phyloP scores from a whole-genome alignment of 139 green algal genomes.

The Chlamydomonas sp. region DNA sequence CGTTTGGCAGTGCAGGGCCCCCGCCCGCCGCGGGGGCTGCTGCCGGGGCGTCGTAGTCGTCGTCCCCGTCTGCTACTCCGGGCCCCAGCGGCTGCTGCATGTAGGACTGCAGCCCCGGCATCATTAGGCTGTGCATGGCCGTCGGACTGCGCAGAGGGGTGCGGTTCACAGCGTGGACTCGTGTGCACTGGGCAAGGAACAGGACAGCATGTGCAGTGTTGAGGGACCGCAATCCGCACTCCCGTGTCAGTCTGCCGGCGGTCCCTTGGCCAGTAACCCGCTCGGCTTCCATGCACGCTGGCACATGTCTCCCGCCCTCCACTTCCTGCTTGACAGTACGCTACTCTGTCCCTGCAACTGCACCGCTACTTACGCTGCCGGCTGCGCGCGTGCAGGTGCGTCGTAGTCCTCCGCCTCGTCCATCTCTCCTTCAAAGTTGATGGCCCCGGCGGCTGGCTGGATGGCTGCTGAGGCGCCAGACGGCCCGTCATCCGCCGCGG shows the following conservation, averaged over 20 bases:
- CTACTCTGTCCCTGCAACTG: background rate
- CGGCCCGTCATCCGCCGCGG: conserved; percentile 13
- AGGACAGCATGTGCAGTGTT: too few species aligned
- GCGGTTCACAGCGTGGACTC: too few species aligned
- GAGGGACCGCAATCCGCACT: too few species aligned
- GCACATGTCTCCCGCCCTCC: too few species aligned
- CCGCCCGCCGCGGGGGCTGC: background rate
- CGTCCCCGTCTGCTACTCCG: background rate
- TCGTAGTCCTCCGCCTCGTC: conserved; percentile 34
- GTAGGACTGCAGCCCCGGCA: conserved; percentile 16
- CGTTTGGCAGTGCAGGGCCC: background rate
- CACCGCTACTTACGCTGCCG: background rate
- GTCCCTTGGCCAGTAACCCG: too few species aligned
- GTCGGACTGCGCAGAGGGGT: too few species aligned
- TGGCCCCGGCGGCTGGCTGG: background rate
- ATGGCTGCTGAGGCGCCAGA: background rate
- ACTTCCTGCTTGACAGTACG: too few species aligned
- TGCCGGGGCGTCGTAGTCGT: conserved; percentile 27
- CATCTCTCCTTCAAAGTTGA: conserved; percentile 16
- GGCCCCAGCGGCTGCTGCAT: background rate
- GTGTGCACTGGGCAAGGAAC: too few species aligned
- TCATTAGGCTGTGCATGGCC: too few species aligned
- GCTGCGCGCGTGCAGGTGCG: background rate
- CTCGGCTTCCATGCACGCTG: too few species aligned
- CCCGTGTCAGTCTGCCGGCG: too few species aligned